Evolutionary conservation across 2,329 filamentous ascomycete species (phyloP).

Genomic region (Botrytis sinoallii): DNA sequence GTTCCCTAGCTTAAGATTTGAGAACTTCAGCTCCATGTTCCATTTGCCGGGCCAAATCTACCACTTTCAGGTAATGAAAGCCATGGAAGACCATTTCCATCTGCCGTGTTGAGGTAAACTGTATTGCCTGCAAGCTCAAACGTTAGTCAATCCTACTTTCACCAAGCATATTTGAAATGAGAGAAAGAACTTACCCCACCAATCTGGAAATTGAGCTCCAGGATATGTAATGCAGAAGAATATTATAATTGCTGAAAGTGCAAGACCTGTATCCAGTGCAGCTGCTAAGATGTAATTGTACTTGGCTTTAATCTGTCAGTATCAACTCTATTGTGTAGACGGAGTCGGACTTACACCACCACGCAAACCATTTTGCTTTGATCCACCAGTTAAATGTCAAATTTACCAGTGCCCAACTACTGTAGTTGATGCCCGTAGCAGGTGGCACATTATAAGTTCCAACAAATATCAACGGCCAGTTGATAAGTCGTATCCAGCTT

Average conservation of each 20-base stretch:
- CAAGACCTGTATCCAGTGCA: slow-evolving; percentile 65
- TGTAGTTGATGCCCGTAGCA: slow-evolving; percentile 71
- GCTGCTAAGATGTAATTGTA: slow-evolving; percentile 76
- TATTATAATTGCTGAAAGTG: slow-evolving; percentile 64
- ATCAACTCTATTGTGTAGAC: slow-evolving; percentile 62
- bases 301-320: slow-evolving; percentile 60
- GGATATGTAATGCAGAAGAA: slow-evolving; percentile 64
- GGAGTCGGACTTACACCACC: slow-evolving; percentile 62
- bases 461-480: slow-evolving; percentile 35
- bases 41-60: slow-evolving; percentile 9
- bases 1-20: not conserved
- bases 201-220: slow-evolving; percentile 57
- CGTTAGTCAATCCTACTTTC: slow-evolving; percentile 47
- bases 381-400: slow-evolving; percentile 68
- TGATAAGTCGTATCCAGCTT: slow-evolving; percentile 36
- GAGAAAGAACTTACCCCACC: slow-evolving; percentile 64
- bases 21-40: slow-evolving; percentile 5
- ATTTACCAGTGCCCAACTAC: slow-evolving; percentile 68
- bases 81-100: slow-evolving; percentile 25
- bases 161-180: slow-evolving; percentile 42
- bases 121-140: slow-evolving; percentile 54
- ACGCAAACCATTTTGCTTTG: slow-evolving; percentile 59
- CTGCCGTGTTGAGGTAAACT: slow-evolving; percentile 30
- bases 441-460: slow-evolving; percentile 43
- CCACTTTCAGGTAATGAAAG: slow-evolving; percentile 12